These are phyloP conservation scores for Candida buenavistaensis DNA, from an alignment of 1,139 yeast species.

Conservation along the genomic window DNA sequence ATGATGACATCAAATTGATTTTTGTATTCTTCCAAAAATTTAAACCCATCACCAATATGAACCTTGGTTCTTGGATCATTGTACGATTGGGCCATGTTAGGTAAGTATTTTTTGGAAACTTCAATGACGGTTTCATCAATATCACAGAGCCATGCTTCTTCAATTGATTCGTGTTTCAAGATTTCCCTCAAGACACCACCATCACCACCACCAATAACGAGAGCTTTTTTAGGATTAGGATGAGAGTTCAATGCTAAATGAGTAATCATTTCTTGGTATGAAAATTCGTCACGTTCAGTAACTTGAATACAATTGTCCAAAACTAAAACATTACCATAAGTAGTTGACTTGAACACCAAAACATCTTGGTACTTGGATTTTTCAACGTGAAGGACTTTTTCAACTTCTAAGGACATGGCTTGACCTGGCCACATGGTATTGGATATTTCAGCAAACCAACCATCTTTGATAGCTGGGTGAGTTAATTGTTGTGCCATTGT, in stretches of 20 bases:
- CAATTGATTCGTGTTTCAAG: constrained; percentile 80
- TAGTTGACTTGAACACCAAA: constrained; percentile 80
- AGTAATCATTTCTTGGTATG: constrained; percentile 94
- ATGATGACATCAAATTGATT: constrained; percentile 83
- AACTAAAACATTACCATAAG: constrained; percentile 88
- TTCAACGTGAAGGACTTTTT: constrained; percentile 76
- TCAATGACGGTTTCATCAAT: constrained; percentile 88
- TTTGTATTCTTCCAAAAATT: constrained; percentile 73
- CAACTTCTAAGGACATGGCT: constrained; percentile 84
- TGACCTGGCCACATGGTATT: constrained; percentile 95
- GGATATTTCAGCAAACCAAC: constrained; percentile 90
- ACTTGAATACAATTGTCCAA: constrained; percentile 90
- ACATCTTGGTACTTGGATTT: constrained; percentile 88
- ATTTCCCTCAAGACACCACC: constrained; percentile 95
- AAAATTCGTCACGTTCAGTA: constrained; percentile 91
- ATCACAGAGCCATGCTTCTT: constrained; percentile 86
- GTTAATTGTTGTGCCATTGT: constrained; percentile 48
- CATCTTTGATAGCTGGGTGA: constrained; percentile 73
- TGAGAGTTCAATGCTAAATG: constrained; percentile 89
- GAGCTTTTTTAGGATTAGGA: constrained; percentile 84
- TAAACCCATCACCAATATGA: constrained; percentile 90
- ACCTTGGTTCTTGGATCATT: constrained; percentile 79
- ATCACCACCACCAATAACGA: constrained; percentile 95
- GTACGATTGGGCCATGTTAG: constrained; percentile 80
- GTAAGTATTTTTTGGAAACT: constrained; percentile 79